A percentile compares a stretch with the other conserved stretches of the same genome.
phyloP scores from a whole-genome alignment of 1,139 yeast genomes.

The Yamadazyma spencermartinsiae region DNA sequence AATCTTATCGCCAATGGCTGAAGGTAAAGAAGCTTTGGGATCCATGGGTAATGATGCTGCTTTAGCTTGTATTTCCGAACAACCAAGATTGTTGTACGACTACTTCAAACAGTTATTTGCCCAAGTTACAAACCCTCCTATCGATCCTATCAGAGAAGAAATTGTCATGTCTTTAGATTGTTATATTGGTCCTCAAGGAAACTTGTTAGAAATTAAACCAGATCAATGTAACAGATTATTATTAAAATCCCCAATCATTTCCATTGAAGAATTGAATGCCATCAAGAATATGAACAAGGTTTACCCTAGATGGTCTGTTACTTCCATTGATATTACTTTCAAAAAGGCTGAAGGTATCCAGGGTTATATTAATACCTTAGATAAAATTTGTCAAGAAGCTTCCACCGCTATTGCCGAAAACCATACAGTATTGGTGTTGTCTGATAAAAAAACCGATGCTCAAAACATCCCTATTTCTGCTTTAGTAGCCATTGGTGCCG shows the following conservation, averaged over 20 bases:
- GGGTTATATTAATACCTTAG: conserved; percentile 85
- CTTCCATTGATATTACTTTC: conserved; percentile 87
- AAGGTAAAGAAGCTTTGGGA: conserved; percentile 92
- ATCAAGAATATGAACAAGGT: conserved; percentile 68
- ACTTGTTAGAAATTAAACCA: conserved; percentile 88
- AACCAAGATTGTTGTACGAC: conserved; percentile 87
- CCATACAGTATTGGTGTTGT: conserved; percentile 70
- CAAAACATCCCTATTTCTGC: conserved; percentile 81
- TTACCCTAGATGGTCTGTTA: conserved; percentile 84
- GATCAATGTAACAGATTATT: conserved; percentile 87
- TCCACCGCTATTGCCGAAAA: conserved; percentile 79
- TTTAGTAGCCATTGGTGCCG: conserved; percentile 94
- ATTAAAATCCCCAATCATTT: conserved; percentile 78
- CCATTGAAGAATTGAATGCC: conserved; percentile 72
- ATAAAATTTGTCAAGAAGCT: conserved; percentile 85
- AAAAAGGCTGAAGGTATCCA: conserved; percentile 76
- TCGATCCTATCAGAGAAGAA: conserved; percentile 95
- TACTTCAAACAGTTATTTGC: conserved; percentile 97
- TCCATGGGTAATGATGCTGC: conserved; percentile 99
- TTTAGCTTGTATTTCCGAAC: conserved; percentile 92
- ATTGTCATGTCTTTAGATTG: conserved; percentile 98
- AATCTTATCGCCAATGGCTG: conserved; percentile 93
- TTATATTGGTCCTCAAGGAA: conserved; percentile 97
- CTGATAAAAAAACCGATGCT: conserved; percentile 65
- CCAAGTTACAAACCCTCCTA: conserved; percentile 98